Percentiles rank a stretch among this genome's conserved stretches.
Evolutionary conservation across 1,139 yeast species (phyloP).

Genomic region (Schwanniomyces etchellsii): DNA sequence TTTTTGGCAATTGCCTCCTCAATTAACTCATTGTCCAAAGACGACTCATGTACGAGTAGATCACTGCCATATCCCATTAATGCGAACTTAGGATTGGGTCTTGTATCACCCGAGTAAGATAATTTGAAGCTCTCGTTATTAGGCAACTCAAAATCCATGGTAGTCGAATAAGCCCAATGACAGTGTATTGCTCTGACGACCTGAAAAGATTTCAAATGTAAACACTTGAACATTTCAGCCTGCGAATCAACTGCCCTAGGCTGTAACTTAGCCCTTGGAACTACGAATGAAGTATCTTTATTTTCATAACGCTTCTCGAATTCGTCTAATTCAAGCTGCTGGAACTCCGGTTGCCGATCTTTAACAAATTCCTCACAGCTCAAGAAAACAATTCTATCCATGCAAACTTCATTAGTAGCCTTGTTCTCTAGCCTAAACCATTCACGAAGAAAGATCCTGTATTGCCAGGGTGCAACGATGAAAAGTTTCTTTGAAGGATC

Average conservation of each 20-base stretch:
- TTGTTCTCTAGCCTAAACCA: slow-evolving; percentile 57
- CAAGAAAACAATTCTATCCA: slow-evolving; percentile 44
- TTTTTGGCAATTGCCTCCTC: slow-evolving; percentile 78
- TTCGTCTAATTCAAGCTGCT: slow-evolving; percentile 23
- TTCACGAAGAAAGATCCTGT: slow-evolving; percentile 60
- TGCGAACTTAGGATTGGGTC: slow-evolving; percentile 65
- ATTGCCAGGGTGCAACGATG: slow-evolving; percentile 74
- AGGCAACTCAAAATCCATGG: slow-evolving; percentile 43
- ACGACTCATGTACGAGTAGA: slow-evolving; percentile 85
- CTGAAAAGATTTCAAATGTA: slow-evolving; percentile 28
- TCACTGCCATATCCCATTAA: slow-evolving; percentile 67
- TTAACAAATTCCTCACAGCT: slow-evolving; percentile 63
- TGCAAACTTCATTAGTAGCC: slow-evolving; percentile 23
- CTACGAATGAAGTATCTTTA: slow-evolving; percentile 9
- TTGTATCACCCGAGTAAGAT: slow-evolving; percentile 92
- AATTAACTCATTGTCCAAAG: slow-evolving; percentile 74
- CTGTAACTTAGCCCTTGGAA: slow-evolving; percentile 16
- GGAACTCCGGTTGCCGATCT: slow-evolving; percentile 21
- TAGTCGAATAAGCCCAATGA: slow-evolving; percentile 71
- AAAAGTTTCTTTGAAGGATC: slow-evolving; percentile 33
- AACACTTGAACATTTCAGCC: slow-evolving; percentile 17
- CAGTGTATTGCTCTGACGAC: slow-evolving; percentile 85
- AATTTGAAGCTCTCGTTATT: slow-evolving; percentile 46
- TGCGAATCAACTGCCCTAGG: slow-evolving; percentile 9
- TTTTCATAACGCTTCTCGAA: slow-evolving; percentile 28